phyloP scores from a whole-genome alignment of 2,329 filamentous ascomycete genomes.

The Fusarium staphyleae region DNA sequence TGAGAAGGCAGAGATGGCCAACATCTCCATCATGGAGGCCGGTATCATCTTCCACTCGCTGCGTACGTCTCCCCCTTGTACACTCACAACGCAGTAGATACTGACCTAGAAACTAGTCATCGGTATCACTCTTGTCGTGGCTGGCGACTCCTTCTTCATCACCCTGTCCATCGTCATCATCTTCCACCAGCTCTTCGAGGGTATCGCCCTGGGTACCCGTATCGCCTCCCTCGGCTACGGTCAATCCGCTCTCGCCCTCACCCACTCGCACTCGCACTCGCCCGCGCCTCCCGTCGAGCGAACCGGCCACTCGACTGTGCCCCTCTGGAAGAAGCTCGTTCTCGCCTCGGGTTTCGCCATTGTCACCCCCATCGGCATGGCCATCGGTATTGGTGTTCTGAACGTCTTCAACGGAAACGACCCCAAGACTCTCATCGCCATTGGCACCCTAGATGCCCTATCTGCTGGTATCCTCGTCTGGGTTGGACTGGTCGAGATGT shows the following conservation, averaged over 20 bases:
- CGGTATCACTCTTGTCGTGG: conserved; percentile 67
- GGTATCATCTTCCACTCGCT: conserved; percentile 80
- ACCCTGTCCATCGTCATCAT: conserved; percentile 71
- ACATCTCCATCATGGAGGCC: conserved; percentile 69
- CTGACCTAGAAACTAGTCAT: conserved; percentile 59
- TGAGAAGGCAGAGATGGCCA: conserved; percentile 38
- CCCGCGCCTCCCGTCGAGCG: conserved; percentile 32
- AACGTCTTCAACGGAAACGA: conserved; percentile 77
- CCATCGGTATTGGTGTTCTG: conserved; percentile 76
- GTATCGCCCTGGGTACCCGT: conserved; percentile 74
- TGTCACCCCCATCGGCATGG: conserved; percentile 80
- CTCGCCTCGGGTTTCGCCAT: conserved; percentile 71
- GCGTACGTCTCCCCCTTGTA: conserved; percentile 50
- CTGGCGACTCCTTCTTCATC: conserved; percentile 62
- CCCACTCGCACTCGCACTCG: conserved; percentile 22
- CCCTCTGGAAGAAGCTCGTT: conserved; percentile 60
- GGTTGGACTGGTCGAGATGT: conserved; percentile 82
- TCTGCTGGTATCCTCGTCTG: conserved; percentile 79
- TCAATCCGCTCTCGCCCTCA: conserved; percentile 25
- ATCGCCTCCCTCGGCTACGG: conserved; percentile 65
- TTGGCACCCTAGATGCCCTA: conserved; percentile 76
- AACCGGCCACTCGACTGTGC: conserved; percentile 39
- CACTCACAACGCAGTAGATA: too few species aligned
- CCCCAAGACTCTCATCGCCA: conserved; percentile 69
- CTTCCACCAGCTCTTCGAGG: conserved; percentile 82